Percentiles rank a stretch among this genome's conserved stretches.
Evolutionary conservation across 345 rosid species (phyloP).

Genomic region (Citrus maxima): DNA sequence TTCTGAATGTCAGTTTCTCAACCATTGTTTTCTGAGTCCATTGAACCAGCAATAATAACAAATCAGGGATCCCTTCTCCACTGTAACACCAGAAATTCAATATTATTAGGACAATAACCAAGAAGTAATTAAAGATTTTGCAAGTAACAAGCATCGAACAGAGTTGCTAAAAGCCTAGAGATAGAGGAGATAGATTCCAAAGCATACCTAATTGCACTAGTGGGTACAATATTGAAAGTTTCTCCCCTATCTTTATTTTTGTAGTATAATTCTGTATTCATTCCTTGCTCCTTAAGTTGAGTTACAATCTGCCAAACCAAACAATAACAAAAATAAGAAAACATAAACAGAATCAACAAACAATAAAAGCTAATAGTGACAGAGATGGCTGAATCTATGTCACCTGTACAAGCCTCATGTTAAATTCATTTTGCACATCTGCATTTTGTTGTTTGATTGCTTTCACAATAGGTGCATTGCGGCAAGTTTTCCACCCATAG

Average conservation of each 20-base stretch:
- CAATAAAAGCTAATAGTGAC: neutral
- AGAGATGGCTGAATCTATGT: constrained; percentile 4
- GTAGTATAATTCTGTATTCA: constrained; percentile 85
- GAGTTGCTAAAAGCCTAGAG: neutral
- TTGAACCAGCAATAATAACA: constrained; percentile 72
- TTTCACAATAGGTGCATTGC: constrained; percentile 70
- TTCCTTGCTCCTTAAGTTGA: constrained; percentile 84
- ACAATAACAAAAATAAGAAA: neutral
- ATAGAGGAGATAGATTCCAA: neutral
- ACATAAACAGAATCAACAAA: neutral
- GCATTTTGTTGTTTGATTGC: constrained; percentile 67
- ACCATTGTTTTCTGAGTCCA: constrained; percentile 98
- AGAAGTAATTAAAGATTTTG: constrained; percentile 9
- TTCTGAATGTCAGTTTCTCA: constrained; percentile 78
- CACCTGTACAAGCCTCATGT: constrained; percentile 64
- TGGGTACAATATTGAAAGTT: constrained; percentile 80
- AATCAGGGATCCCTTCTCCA: constrained; percentile 94
- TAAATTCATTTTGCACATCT: constrained; percentile 71
- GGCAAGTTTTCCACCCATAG: constrained; percentile 79
- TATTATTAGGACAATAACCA: constrained; percentile 11
- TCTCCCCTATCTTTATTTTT: constrained; percentile 88
- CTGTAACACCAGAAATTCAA: constrained; percentile 39
- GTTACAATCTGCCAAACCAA: constrained; percentile 51
- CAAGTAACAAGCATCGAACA: neutral
- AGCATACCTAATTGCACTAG: constrained; percentile 79